A percentile compares a stretch with the other conserved stretches of the same genome.
These are phyloP conservation scores for Mycena leptocephala DNA, from an alignment of 768 basidiomycete genomes.

Conservation along the genomic window DNA sequence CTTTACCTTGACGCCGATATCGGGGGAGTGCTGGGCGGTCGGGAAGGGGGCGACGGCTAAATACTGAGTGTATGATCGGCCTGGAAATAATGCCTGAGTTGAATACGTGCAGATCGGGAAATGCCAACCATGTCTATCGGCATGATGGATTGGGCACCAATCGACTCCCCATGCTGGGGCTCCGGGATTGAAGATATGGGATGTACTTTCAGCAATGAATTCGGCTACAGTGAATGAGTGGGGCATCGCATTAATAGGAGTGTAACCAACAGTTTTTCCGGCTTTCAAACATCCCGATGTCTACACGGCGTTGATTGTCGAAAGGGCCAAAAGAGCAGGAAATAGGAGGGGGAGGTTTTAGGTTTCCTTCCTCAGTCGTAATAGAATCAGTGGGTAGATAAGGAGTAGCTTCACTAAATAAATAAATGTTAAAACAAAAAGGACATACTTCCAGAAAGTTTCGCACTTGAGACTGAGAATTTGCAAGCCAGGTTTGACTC, in stretches of 20 bases:
- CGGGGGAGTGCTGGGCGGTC: conserved; percentile 73
- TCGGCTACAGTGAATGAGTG: conserved; percentile 61
- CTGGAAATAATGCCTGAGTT: conserved; percentile 50
- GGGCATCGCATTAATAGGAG: neutral
- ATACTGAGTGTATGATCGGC: conserved; percentile 77
- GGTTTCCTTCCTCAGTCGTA: conserved; percentile 66
- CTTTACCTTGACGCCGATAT: conserved; percentile 72
- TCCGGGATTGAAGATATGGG: conserved; percentile 89
- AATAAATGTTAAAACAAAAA: conserved; percentile 8
- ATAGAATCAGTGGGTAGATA: conserved; percentile 74
- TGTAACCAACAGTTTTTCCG: conserved; percentile 66
- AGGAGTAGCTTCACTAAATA: conserved; percentile 65
- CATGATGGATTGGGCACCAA: conserved; percentile 89
- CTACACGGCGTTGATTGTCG: conserved; percentile 63
- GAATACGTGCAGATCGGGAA: neutral
- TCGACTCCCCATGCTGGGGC: conserved; percentile 93
- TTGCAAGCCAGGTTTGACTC: conserved; percentile 62
- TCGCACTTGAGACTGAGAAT: conserved; percentile 63
- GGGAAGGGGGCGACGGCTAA: conserved; percentile 88
- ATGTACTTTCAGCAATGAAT: conserved; percentile 69
- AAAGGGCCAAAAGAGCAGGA: conserved; percentile 80
- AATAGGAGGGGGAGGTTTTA: conserved; percentile 69
- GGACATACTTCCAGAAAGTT: conserved; percentile 8
- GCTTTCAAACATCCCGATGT: conserved; percentile 71
- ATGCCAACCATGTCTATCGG: conserved; percentile 68